These are phyloP conservation scores for Avena eriantha DNA, from an alignment of 176 grass and related monocot genomes.

Conservation along the genomic window DNA sequence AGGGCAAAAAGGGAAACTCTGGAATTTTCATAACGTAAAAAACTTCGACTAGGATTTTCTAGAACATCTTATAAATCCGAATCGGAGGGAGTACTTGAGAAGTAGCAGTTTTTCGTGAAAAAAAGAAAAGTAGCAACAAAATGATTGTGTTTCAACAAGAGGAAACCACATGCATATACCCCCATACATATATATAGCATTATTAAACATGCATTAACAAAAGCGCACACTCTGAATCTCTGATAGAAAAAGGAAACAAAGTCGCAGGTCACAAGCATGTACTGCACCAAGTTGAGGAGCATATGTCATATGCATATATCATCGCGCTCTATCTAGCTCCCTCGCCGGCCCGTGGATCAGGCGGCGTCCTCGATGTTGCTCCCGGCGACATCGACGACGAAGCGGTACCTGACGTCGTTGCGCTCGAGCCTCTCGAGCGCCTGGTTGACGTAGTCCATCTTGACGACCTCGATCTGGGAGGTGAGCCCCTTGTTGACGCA, in stretches of 20 bases:
- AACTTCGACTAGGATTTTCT: too few relatives aligned
- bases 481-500: conserved; percentile 81
- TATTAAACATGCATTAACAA: conserved; percentile 3
- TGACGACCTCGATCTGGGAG: conserved; percentile 87
- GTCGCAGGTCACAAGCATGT: conserved; percentile 1
- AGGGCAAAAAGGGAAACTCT: too few relatives aligned
- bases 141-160: too few relatives aligned
- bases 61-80: too few relatives aligned
- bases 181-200: not conserved
- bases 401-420: conserved; percentile 95
- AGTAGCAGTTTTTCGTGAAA: too few relatives aligned
- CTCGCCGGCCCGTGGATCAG: not conserved
- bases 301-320: not conserved
- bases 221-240: not conserved
- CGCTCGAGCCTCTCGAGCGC: conserved; percentile 77
- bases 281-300: not conserved
- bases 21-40: too few relatives aligned
- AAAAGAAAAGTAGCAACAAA: too few relatives aligned
- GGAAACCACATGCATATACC: too few relatives aligned
- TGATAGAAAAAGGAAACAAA: conserved; percentile 4
- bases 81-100: too few relatives aligned
- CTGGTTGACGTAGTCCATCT: conserved; percentile 96
- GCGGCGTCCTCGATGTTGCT: conserved; percentile 64
- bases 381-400: conserved; percentile 88
- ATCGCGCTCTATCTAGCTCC: not conserved